Evolutionary conservation across 1,284 basidiomycete species (phyloP).

Genomic region (Coniferiporia sulphurascens): DNA sequence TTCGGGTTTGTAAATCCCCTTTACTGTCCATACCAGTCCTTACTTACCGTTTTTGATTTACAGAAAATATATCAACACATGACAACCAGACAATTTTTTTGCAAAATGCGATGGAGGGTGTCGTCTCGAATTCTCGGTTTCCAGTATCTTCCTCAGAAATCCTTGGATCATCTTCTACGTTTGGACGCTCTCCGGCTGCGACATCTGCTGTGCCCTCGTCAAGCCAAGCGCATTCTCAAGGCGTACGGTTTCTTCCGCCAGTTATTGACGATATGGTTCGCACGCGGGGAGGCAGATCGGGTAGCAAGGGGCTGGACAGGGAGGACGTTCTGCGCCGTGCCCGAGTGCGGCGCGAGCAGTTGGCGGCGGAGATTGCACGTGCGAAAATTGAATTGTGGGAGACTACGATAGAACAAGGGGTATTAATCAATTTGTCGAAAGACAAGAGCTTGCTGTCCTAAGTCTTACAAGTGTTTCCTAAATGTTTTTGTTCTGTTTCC

Average conservation of each 20-base stretch:
- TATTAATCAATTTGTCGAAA: slow-evolving; percentile 48
- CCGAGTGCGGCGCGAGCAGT: slow-evolving; percentile 43
- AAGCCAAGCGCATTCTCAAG: slow-evolving; percentile 1
- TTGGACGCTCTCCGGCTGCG: not conserved
- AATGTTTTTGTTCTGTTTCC: not conserved
- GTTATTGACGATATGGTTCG: not conserved
- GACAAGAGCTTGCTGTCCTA: slow-evolving; percentile 23
- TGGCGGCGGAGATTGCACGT: slow-evolving; percentile 52
- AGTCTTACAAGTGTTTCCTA: not conserved
- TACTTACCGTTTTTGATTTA: not conserved
- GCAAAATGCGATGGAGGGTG: not conserved
- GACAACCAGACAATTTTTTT: not conserved
- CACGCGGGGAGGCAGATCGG: not conserved
- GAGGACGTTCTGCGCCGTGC: slow-evolving; percentile 48
- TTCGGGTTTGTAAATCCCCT: not conserved
- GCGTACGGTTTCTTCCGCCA: not conserved
- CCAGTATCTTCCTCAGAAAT: not conserved
- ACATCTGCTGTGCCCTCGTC: not conserved
- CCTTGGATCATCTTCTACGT: not conserved
- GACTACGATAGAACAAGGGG: slow-evolving; percentile 66
- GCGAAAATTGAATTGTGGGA: slow-evolving; percentile 69
- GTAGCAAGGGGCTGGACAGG: slow-evolving; percentile 26
- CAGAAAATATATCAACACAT: not conserved
- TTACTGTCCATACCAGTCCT: not conserved
- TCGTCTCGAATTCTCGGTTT: not conserved